A percentile compares a stretch with the other conserved stretches of the same genome.
Evolutionary conservation across 495 filamentous ascomycete genomes (phyloP).

Genomic region (Pyronema domesticum): DNA sequence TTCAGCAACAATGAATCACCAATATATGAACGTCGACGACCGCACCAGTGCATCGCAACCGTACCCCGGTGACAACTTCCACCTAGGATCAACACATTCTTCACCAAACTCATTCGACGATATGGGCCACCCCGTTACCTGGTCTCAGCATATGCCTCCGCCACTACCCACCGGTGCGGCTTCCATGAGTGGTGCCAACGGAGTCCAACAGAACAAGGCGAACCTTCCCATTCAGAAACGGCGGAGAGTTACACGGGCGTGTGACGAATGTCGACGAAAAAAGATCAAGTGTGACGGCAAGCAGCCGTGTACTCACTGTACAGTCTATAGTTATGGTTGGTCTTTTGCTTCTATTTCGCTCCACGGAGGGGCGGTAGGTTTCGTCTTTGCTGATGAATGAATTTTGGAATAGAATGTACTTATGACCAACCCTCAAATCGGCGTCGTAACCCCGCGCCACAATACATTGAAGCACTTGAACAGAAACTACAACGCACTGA

Average conservation of each 20-base stretch:
- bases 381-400: constrained; percentile 1
- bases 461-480: constrained; percentile 87
- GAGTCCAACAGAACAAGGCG: constrained; percentile 16
- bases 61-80: constrained; percentile 8
- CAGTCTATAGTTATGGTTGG: constrained; percentile 94
- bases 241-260: constrained; percentile 73
- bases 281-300: constrained; percentile 99
- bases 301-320: constrained; percentile 94
- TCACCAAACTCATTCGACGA: constrained; percentile 21
- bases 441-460: constrained; percentile 80
- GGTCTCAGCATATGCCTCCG: constrained; percentile 18
- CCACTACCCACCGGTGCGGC: constrained; percentile 14
- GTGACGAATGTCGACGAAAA: constrained; percentile 90
- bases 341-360: constrained; percentile 10
- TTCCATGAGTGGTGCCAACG: constrained; percentile 16
- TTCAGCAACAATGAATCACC: constrained; percentile 1
- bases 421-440: constrained; percentile 97
- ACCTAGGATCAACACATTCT: constrained; percentile 22
- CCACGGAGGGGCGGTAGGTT: background rate
- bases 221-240: constrained; percentile 61
- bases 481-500: constrained; percentile 69
- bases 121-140: constrained; percentile 19
- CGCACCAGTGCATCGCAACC: background rate
- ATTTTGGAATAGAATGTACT: constrained; percentile 56
- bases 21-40: constrained; percentile 4